A percentile compares a stretch with the other conserved stretches of the same genome.
Evolutionary conservation across 768 basidiomycete genomes (phyloP).

Genomic region (Dioszegia aurantiaca): DNA sequence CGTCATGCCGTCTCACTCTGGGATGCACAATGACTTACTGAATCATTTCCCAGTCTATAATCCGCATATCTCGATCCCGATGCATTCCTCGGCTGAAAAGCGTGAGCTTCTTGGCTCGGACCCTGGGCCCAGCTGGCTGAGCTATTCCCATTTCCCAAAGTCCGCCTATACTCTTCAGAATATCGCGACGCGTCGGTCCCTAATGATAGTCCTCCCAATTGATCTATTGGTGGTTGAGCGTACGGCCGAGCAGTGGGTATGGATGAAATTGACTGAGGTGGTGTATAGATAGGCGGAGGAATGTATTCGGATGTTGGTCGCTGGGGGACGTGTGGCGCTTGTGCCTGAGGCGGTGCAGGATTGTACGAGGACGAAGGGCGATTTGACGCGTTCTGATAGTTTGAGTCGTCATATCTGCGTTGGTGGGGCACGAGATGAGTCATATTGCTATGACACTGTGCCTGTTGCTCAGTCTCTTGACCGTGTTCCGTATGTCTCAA

Average conservation of each 20-base stretch:
- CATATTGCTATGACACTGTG: too few relatives aligned
- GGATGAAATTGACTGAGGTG: too few relatives aligned
- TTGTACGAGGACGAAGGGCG: constrained; percentile 3
- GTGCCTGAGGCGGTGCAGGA: constrained; percentile 7
- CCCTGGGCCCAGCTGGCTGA: constrained; percentile 1
- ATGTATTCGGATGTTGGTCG: constrained; percentile 9
- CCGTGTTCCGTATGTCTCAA: too few relatives aligned
- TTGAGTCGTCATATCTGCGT: neutral
- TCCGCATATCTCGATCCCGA: neutral
- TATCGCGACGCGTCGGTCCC: constrained; percentile 6
- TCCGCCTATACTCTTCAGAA: neutral
- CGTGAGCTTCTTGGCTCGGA: neutral
- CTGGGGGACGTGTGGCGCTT: constrained; percentile 6
- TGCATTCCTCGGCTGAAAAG: neutral
- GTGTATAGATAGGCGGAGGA: constrained; percentile 9
- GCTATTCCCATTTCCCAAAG: neutral
- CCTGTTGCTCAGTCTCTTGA: too few relatives aligned
- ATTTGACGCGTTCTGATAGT: neutral
- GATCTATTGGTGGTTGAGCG: neutral
- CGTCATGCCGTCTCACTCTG: too few relatives aligned
- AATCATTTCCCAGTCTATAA: neutral
- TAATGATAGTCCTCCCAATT: constrained; percentile 5
- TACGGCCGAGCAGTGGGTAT: neutral
- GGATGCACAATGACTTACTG: neutral
- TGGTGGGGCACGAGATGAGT: constrained; percentile 9